Evolutionary conservation across 352 stramenopile genomes (phyloP).

Genomic region (Phytopythium delawarense): DNA sequence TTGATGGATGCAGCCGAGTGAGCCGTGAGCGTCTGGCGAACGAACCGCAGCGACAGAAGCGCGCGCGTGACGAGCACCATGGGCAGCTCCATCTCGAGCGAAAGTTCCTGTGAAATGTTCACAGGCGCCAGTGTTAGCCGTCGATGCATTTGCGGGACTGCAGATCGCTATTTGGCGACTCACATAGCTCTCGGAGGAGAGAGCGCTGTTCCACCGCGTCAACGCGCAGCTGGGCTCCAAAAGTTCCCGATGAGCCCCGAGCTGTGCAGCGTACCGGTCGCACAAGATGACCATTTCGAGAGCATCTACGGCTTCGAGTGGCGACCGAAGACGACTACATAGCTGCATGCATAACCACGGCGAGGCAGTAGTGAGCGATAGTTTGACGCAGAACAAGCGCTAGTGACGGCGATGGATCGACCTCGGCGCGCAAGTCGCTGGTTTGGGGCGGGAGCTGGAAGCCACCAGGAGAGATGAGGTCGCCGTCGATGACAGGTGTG

Average conservation of each 20-base stretch:
- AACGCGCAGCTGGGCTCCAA: background rate
- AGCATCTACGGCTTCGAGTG: background rate
- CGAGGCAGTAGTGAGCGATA: background rate
- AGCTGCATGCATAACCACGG: background rate
- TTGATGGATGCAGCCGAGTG: constrained; percentile 4
- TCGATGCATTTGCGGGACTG: background rate
- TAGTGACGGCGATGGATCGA: background rate
- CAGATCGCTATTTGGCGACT: background rate
- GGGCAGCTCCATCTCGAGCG: constrained; percentile 27
- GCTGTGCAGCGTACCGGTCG: constrained; percentile 2
- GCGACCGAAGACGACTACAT: background rate
- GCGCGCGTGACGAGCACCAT: constrained; percentile 28
- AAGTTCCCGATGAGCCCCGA: background rate
- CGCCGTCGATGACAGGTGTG: constrained; percentile 17
- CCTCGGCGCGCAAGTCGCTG: background rate
- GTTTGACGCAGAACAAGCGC: background rate
- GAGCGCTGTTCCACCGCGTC: constrained; percentile 13
- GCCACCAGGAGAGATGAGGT: constrained; percentile 2
- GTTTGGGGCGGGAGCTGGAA: background rate
- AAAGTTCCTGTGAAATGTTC: constrained; percentile 11
- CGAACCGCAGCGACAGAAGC: constrained; percentile 20
- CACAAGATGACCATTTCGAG: constrained; percentile 2
- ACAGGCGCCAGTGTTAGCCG: background rate
- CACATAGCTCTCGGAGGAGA: constrained; percentile 12
- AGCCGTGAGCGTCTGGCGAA: constrained; percentile 4